Conservation (phyloP, 768 basidiomycete genomes). For the Boletus huronensis region DNA sequence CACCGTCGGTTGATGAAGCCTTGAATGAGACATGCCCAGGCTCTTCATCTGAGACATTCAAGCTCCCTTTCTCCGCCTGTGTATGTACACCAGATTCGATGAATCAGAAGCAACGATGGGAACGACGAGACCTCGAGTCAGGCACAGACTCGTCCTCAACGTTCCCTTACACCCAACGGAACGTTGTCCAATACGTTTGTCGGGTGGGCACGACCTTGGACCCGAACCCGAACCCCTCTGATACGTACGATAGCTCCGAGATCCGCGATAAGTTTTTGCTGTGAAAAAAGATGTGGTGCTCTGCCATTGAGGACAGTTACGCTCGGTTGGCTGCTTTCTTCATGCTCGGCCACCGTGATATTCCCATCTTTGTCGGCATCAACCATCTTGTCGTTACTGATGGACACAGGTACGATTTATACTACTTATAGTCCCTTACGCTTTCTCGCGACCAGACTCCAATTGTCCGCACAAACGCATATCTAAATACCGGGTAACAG, state of each 20-base stretch:
- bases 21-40: background rate
- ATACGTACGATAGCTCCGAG: background rate
- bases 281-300: background rate
- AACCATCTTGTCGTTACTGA: background rate
- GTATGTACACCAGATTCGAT: too few relatives aligned
- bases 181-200: background rate
- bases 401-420: background rate
- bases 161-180: background rate
- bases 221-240: background rate
- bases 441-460: background rate
- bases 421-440: background rate
- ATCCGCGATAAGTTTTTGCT: background rate
- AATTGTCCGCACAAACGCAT: background rate
- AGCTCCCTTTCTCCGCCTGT: background rate
- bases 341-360: background rate
- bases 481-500: background rate
- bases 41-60: constrained; percentile 3
- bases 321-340: background rate
- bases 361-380: background rate
- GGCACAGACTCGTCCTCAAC: background rate
- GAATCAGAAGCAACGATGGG: background rate
- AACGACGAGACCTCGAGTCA: background rate
- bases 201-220: background rate
- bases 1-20: background rate
- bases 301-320: too few relatives aligned